Percentiles rank a stretch among this genome's conserved stretches.
These are phyloP conservation scores for Elsinoe fawcettii DNA, from an alignment of 2,329 filamentous ascomycete genomes.

Conservation along the genomic window DNA sequence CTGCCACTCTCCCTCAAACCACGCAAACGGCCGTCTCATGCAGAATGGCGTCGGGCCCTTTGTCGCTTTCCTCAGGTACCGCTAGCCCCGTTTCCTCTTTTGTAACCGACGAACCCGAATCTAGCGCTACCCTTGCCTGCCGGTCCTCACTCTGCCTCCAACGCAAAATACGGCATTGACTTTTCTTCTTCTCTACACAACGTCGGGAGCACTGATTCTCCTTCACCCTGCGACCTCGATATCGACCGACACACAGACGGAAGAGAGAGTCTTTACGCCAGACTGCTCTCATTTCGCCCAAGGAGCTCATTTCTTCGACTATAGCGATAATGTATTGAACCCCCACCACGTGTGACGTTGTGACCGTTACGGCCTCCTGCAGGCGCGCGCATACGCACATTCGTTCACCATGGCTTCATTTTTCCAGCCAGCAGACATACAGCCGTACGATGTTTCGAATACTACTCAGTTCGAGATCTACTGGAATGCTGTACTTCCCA, in stretches of 20 bases:
- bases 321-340: slow-evolving; percentile 11
- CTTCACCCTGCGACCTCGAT: neutral
- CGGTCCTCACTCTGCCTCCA: neutral
- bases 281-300: neutral
- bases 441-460: neutral
- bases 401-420: slow-evolving; percentile 17
- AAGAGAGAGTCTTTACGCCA: neutral
- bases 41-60: slow-evolving; percentile 7
- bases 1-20: neutral
- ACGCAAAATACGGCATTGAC: neutral
- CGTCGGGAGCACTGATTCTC: neutral
- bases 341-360: slow-evolving; percentile 14
- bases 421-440: slow-evolving; percentile 14
- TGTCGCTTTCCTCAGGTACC: slow-evolving; percentile 7
- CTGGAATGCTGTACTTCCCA: slow-evolving; percentile 16
- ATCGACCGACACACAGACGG: neutral
- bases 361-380: slow-evolving; percentile 11
- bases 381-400: neutral
- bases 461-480: slow-evolving; percentile 12
- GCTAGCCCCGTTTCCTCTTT: slow-evolving; percentile 13
- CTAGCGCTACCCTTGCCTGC: slow-evolving; percentile 4
- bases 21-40: slow-evolving; percentile 1
- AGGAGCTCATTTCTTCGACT: neutral
- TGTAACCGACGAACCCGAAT: slow-evolving; percentile 6
- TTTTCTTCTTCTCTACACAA: slow-evolving; percentile 6